These are phyloP conservation scores for Miscanthus lutarioriparius DNA, from an alignment of 176 grass and related monocot genomes.

Conservation along the genomic window DNA sequence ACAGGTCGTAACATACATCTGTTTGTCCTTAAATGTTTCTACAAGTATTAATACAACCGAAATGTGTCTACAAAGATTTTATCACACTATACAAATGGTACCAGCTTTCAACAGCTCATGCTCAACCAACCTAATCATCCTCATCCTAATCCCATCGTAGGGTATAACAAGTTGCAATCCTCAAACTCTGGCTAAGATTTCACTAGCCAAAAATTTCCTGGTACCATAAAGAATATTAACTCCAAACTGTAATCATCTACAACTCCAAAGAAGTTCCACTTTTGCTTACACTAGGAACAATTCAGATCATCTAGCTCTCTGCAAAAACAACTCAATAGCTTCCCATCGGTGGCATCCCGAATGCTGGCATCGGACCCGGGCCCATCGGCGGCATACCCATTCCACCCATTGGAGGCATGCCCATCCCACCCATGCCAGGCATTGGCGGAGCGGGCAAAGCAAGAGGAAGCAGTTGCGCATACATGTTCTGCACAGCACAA, in stretches of 20 bases:
- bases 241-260: slow-evolving; percentile 41
- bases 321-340: slow-evolving; percentile 54
- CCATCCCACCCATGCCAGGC: slow-evolving; percentile 59
- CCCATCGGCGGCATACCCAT: slow-evolving; percentile 89
- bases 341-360: slow-evolving; percentile 73
- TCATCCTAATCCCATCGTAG: not conserved
- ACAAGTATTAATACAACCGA: not conserved
- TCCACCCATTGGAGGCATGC: slow-evolving; percentile 52
- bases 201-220: slow-evolving; percentile 45
- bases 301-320: not conserved
- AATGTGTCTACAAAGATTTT: not conserved
- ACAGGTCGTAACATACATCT: too few relatives aligned
- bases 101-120: not conserved
- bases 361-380: too few relatives aligned
- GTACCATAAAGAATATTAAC: slow-evolving; percentile 58
- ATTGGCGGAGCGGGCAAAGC: slow-evolving; percentile 82
- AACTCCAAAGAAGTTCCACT: not conserved
- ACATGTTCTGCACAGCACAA: slow-evolving; percentile 82
- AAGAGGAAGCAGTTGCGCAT: slow-evolving; percentile 87
- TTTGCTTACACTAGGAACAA: slow-evolving; percentile 9
- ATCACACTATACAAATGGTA: not conserved
- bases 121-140: not conserved
- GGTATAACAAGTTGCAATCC: not conserved
- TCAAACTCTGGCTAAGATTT: not conserved
- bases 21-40: too few relatives aligned